Base-by-base conservation (phyloP, 176 grass and related monocot genomes). In the Musa acuminata region DNA sequence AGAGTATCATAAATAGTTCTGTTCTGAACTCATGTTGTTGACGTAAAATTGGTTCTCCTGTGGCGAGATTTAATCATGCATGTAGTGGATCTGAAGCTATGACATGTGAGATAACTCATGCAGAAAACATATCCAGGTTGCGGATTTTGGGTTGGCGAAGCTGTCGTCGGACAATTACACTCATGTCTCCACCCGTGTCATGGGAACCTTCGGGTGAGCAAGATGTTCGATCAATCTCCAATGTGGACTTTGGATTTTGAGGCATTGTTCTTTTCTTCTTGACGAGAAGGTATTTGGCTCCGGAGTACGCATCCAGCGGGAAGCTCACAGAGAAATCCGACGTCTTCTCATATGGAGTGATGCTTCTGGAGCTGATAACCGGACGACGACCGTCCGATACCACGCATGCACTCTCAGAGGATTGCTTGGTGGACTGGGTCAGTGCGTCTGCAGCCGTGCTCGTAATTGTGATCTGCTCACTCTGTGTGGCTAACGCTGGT, bases 141-240 rank as follows among this genome's bases (percentile, higher is more conserved):
- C 89, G 0, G 89, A 91, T 29, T 91, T 91, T 71, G 92, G 89
- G 26, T 75, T 96, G 1, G 92, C 92, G 43, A 96, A 89, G 75
- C 69, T 96, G 60, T 89, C 89, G 23, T 83, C 85, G 1, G 92
- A 96, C 84, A 96, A 83, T 75, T 85, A 90, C 80, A 92, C 92
- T 9, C 92, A 96, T 60, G 92, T 96, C 63, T 96, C 92, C 17
- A 96, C 92, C 17, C 92, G 92, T 69, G 90, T 96, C 63, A 96
- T 96, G 92, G 92, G 92, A 49, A 96, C 92, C 2, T 96, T 96
- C 71, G 92, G 92, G 89, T 73, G 2, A 3, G 9, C 13, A 52
- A 51, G 8, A 19, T 25, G 29, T 5, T 35, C 29, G 29, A 35
- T 35, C 29, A 35, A 35, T 4, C 29, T 12, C 16, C 10, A 22